phyloP scores from a whole-genome alignment of 2,329 filamentous ascomycete species.

The Aspergillus glaucus region DNA sequence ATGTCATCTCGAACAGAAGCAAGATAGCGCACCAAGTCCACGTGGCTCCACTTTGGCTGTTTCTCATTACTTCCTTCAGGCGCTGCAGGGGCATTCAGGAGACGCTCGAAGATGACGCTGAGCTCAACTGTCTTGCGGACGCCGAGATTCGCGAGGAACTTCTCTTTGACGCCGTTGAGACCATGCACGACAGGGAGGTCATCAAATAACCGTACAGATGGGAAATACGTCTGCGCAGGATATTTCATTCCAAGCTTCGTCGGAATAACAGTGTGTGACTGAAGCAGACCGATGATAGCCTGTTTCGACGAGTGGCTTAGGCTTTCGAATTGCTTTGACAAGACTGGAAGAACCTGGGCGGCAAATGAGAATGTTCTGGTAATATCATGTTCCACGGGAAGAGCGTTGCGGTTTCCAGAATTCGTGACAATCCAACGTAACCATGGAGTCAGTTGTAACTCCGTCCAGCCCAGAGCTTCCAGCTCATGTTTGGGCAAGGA shows the following conservation, averaged over 20 bases:
- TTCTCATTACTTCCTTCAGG: conserved; percentile 43
- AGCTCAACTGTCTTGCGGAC: conserved; percentile 94
- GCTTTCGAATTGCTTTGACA: conserved; percentile 90
- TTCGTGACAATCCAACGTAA: conserved; percentile 71
- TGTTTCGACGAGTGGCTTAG: conserved; percentile 61
- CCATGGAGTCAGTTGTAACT: conserved; percentile 82
- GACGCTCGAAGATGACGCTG: conserved; percentile 82
- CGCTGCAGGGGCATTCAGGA: conserved; percentile 57
- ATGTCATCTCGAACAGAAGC: conserved; percentile 87
- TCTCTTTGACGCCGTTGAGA: conserved; percentile 79
- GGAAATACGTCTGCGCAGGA: conserved; percentile 83
- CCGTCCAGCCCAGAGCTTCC: conserved; percentile 76
- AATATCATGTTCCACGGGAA: conserved; percentile 61
- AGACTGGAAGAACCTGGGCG: conserved; percentile 64
- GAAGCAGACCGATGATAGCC: conserved; percentile 59
- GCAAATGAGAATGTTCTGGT: conserved; percentile 68
- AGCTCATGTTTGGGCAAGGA: conserved; percentile 61
- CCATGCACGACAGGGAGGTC: conserved; percentile 77
- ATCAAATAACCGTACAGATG: conserved; percentile 88
- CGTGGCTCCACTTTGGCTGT: conserved; percentile 71
- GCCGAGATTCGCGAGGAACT: conserved; percentile 73
- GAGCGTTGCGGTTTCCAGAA: conserved; percentile 49
- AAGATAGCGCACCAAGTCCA: conserved; percentile 91
- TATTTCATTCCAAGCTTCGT: conserved; percentile 86
- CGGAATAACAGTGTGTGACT: conserved; percentile 69